Evolutionary conservation across 805 yeast species (phyloP), one percentile per base, ranked within the genome.

Genomic region (Ogataea paradorogensis): DNA sequence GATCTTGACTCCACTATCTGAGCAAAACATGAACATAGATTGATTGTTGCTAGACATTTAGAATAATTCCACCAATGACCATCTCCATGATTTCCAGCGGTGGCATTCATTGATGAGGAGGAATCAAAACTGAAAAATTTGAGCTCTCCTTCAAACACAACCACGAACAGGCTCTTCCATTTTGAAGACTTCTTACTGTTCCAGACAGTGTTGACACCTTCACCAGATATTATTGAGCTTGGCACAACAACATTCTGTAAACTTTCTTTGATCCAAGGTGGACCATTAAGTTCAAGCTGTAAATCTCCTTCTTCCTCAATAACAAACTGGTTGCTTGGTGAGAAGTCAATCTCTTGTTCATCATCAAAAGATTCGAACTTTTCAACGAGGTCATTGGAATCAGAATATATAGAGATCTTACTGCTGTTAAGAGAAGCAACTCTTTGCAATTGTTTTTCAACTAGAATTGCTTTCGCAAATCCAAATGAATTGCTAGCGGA

Each of bases 211-310:
- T 32, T 27, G 4, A 24, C 14, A 4, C 21, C 35, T 2, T 32
- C 37, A 7, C 14, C 27, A 9, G 15, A n/a, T 6, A 9, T 11
- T 7, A 24, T 11, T 29, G 33, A 33, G 7, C 49, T 45, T 14
- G 55, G 48, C 7, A 56, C 27, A 4, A 55, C 24, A 5, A 51
- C 55, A 20, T 73, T 68, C 48, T 80, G 65, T 26, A 84, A 53
- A 1, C 93, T 91, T 61, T 84, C 91, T 55, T 84, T 81, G 41
- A 80, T 70, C 78, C 86, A 84, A 1, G 93, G 91, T 1, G 90
- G 79, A 1, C 91, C 91, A 37, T 72, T 71, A 32, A 78, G 65
- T 52, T 81, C 89, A 42, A 82, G 65, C 27, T 74, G 75, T 47
- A 75, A 69, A 58, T 82, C 88, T 42, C 70, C 72, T 23, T 71